phyloP scores from a whole-genome alignment of 2,329 filamentous ascomycete genomes.

The Boeremia exigua region DNA sequence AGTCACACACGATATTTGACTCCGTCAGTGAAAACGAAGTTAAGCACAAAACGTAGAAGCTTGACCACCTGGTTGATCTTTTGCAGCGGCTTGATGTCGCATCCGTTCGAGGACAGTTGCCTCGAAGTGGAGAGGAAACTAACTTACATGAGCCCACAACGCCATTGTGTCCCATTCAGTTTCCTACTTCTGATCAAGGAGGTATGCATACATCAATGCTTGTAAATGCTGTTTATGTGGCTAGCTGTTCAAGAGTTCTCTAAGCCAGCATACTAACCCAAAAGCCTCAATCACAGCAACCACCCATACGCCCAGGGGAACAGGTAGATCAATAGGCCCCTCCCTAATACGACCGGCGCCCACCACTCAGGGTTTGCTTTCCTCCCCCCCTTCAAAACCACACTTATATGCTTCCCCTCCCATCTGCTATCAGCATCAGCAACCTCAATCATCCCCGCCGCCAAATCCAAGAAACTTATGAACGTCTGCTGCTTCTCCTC shows the following conservation, averaged over 20 bases:
- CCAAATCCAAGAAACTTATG: slow-evolving; percentile 55
- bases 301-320: slow-evolving; percentile 9
- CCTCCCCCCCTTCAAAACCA: slow-evolving; percentile 12
- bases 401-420: slow-evolving; percentile 15
- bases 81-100: too few species aligned
- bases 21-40: background rate
- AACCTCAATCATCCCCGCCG: slow-evolving; percentile 58
- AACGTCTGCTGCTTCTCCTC: slow-evolving; percentile 48
- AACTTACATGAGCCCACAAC: too few species aligned
- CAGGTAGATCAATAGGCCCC: slow-evolving; percentile 7
- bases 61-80: too few species aligned
- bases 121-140: too few species aligned
- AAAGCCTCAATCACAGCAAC: too few species aligned
- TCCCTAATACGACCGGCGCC: slow-evolving; percentile 7
- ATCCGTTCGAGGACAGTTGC: too few species aligned
- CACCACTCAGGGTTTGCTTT: slow-evolving; percentile 13
- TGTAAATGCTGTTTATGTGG: background rate
- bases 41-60: background rate
- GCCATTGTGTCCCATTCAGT: too few species aligned
- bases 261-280: too few species aligned
- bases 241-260: too few species aligned
- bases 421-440: slow-evolving; percentile 36
- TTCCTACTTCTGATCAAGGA: too few species aligned
- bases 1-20: background rate
- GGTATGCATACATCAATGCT: too few species aligned